A percentile compares a stretch with the other conserved stretches of the same genome.
phyloP scores from a whole-genome alignment of 1,284 basidiomycete species.

The Meira nashicola region DNA sequence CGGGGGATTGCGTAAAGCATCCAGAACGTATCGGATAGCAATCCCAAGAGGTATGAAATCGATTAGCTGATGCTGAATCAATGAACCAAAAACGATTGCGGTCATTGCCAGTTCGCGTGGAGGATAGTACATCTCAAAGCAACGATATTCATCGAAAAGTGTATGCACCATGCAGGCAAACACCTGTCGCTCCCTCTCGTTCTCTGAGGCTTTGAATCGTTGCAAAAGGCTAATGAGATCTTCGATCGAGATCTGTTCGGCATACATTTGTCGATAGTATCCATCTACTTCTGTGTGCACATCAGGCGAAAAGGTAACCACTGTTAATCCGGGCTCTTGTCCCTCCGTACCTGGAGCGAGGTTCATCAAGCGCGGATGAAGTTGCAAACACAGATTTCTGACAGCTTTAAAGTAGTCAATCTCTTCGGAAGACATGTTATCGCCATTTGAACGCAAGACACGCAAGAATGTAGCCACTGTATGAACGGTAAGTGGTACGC shows the following conservation, averaged over 20 bases:
- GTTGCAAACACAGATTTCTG: slow-evolving; percentile 86
- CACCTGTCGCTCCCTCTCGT: slow-evolving; percentile 82
- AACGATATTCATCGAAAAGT: slow-evolving; percentile 99
- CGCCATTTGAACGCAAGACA: slow-evolving; percentile 47
- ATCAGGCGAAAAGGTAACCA: slow-evolving; percentile 79
- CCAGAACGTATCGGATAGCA: slow-evolving; percentile 92
- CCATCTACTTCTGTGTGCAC: slow-evolving; percentile 84
- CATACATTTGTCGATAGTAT: slow-evolving; percentile 98
- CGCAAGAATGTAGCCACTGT: slow-evolving; percentile 49
- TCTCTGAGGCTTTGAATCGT: slow-evolving; percentile 75
- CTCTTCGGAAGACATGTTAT: slow-evolving; percentile 61
- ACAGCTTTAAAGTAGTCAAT: slow-evolving; percentile 85
- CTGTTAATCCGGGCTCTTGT: slow-evolving; percentile 82
- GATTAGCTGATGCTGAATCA: slow-evolving; percentile 89
- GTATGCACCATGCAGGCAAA: slow-evolving; percentile 99
- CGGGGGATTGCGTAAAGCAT: slow-evolving; percentile 71
- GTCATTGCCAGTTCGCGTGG: slow-evolving; percentile 92
- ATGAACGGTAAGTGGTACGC: slow-evolving; percentile 47
- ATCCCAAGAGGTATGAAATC: slow-evolving; percentile 94
- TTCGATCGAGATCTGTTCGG: slow-evolving; percentile 81
- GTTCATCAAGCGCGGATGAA: slow-evolving; percentile 93
- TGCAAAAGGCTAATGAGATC: slow-evolving; percentile 84
- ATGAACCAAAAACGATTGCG: slow-evolving; percentile 88
- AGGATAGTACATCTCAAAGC: slow-evolving; percentile 90
- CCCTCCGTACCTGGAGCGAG: slow-evolving; percentile 77